Evolutionary conservation across 2,329 filamentous ascomycete genomes (phyloP).

Genomic region (Spiromastix sp.): DNA sequence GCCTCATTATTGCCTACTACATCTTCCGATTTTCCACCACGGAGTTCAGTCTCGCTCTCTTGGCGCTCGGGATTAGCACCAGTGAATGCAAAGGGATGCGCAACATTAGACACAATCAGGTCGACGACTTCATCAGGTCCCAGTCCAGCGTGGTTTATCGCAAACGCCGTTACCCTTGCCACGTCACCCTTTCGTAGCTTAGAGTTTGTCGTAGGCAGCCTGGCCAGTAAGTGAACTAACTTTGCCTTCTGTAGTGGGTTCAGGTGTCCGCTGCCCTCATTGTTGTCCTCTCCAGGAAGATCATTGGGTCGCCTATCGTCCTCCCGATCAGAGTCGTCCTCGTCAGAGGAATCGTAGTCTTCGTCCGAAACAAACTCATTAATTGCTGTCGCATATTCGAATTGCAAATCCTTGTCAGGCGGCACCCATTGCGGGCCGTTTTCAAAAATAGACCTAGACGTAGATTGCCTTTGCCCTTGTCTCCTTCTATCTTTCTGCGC

Average conservation of each 20-base stretch:
- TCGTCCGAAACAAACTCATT: conserved; percentile 74
- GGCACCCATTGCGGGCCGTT: conserved; percentile 66
- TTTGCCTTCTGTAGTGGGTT: conserved; percentile 77
- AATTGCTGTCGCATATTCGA: conserved; percentile 67
- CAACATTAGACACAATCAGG: conserved; percentile 72
- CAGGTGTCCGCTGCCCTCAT: conserved; percentile 54
- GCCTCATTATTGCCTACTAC: conserved; percentile 27
- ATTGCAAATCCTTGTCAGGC: conserved; percentile 62
- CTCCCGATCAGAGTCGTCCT: conserved; percentile 53
- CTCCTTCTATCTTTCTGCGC: conserved; percentile 31
- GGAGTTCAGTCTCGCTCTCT: conserved; percentile 9
- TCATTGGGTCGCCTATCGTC: conserved; percentile 35
- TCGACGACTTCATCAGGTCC: conserved; percentile 89
- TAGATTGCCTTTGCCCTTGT: conserved; percentile 33
- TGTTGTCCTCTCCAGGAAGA: conserved; percentile 30
- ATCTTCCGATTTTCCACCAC: conserved; percentile 20
- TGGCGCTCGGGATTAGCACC: conserved; percentile 51
- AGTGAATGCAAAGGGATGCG: conserved; percentile 63
- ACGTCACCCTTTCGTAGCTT: conserved; percentile 76
- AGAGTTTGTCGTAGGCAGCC: conserved; percentile 65
- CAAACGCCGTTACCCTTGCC: conserved; percentile 76
- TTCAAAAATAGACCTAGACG: conserved; percentile 58
- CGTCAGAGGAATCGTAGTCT: conserved; percentile 79
- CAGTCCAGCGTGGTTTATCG: conserved; percentile 72
- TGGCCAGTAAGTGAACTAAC: conserved; percentile 70